Percentiles rank a stretch among this genome's conserved stretches.
These are phyloP conservation scores for Metschnikowia vanudenii DNA, from an alignment of 805 yeast species.

Conservation along the genomic window DNA sequence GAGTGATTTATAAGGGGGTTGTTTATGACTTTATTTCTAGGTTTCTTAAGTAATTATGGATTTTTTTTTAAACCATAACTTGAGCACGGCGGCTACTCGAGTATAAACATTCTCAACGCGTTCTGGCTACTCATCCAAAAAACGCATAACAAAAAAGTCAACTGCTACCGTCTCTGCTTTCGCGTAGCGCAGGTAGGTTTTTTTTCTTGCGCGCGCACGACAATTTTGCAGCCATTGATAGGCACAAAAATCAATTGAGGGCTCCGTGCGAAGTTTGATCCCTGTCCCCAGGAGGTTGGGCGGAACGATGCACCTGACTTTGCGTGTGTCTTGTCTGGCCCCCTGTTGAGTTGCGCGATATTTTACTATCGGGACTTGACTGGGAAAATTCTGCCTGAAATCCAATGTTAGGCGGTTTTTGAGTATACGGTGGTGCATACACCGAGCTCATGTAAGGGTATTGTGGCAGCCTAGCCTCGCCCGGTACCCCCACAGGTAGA, in stretches of 20 bases:
- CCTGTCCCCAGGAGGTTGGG: background rate
- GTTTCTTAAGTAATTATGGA: too few species aligned
- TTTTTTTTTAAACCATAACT: too few species aligned
- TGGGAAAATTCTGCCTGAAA: background rate
- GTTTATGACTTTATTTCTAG: too few species aligned
- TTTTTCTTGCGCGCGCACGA: constrained; percentile 10
- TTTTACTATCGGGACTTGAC: background rate
- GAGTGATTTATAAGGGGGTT: too few species aligned
- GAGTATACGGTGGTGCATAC: constrained; percentile 1
- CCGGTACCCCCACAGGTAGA: constrained; percentile 1
- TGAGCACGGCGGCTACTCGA: background rate
- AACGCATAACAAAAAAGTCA: background rate
- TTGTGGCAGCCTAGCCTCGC: background rate
- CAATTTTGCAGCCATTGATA: constrained; percentile 14
- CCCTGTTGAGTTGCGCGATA: background rate
- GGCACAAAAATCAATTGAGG: background rate
- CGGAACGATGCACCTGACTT: background rate
- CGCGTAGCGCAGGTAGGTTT: background rate
- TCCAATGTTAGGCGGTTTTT: background rate
- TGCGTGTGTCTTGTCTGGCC: background rate
- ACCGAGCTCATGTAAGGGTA: constrained; percentile 7
- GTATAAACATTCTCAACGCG: too few species aligned
- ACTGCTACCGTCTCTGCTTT: background rate
- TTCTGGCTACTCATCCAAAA: background rate
- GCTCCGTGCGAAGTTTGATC: background rate